Evolutionary conservation across 106 monocot species (phyloP).

Genomic region (Allium cepa): DNA sequence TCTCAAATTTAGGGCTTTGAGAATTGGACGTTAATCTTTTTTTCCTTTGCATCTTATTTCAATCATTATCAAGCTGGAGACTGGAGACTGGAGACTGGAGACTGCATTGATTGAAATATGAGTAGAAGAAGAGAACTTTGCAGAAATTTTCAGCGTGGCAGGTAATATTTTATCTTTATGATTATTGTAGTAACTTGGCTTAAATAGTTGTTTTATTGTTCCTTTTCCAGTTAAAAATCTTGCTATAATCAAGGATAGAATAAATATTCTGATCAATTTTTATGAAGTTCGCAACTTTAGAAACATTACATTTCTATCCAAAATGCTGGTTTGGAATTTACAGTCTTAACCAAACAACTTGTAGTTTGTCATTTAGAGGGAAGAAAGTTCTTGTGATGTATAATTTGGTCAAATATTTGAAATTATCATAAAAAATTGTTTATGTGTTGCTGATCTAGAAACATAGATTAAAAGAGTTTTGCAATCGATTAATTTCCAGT

Average conservation of each 20-base stretch:
- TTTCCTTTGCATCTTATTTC: too few relatives aligned
- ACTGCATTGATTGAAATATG: constrained; percentile 12
- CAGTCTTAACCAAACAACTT: background rate
- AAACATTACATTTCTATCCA: background rate
- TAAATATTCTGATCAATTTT: background rate
- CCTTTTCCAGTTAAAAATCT: background rate
- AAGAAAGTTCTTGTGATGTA: background rate
- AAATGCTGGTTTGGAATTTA: background rate
- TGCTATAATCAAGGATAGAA: background rate
- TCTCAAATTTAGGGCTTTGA: too few relatives aligned
- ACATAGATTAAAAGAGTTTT: background rate
- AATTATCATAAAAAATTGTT: too few relatives aligned
- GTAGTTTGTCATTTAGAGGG: too few relatives aligned
- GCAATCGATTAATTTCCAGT: constrained; percentile 31
- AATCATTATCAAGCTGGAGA: too few relatives aligned
- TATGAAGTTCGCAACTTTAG: background rate
- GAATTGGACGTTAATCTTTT: too few relatives aligned
- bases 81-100: too few relatives aligned
- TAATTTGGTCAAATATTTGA: too few relatives aligned
- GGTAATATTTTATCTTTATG: constrained; percentile 14
- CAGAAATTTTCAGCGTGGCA: constrained; percentile 54
- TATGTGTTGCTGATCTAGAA: background rate
- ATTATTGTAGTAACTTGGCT: too few relatives aligned
- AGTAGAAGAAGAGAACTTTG: constrained; percentile 44
- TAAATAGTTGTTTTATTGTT: background rate